A percentile compares a stretch with the other conserved stretches of the same genome.
Evolutionary conservation across 352 stramenopile species (phyloP).

Genomic region (Pythium graminicola): DNA sequence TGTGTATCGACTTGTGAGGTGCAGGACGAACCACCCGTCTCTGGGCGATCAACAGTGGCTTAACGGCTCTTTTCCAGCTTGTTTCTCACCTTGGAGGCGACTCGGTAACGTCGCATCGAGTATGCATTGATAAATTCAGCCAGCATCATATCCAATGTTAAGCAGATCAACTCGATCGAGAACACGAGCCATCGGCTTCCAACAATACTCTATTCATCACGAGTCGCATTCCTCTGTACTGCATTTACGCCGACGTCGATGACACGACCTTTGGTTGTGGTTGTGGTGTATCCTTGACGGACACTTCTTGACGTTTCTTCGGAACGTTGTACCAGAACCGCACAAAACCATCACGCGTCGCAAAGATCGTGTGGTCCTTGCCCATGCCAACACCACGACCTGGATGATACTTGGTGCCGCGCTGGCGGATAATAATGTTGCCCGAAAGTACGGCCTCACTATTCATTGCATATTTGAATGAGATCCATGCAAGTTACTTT

Average conservation of each 20-base stretch:
- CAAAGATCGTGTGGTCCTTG: slow-evolving; percentile 93
- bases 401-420: slow-evolving; percentile 94
- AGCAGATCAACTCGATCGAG: no score
- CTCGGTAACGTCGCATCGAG: no score
- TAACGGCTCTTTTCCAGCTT: no score
- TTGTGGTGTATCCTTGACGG: slow-evolving; percentile 68
- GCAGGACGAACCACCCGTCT: no score
- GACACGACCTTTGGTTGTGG: slow-evolving; percentile 31
- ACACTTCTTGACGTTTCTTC: slow-evolving; percentile 83
- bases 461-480: neutral
- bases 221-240: neutral
- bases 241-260: slow-evolving; percentile 14
- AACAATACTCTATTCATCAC: slow-evolving; percentile 22
- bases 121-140: no score
- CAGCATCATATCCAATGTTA: no score
- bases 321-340: slow-evolving; percentile 88
- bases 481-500: no score
- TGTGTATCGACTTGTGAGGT: no score
- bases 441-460: slow-evolving; percentile 86
- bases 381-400: slow-evolving; percentile 92
- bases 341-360: slow-evolving; percentile 81
- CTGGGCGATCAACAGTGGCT: no score
- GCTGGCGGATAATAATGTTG: slow-evolving; percentile 98
- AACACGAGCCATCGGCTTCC: no score
- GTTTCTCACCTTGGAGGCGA: no score